A percentile compares a stretch with the other conserved stretches of the same genome.
Conservation (phyloP, 1,139 yeast genomes). For the Yamadazyma oceani region DNA sequence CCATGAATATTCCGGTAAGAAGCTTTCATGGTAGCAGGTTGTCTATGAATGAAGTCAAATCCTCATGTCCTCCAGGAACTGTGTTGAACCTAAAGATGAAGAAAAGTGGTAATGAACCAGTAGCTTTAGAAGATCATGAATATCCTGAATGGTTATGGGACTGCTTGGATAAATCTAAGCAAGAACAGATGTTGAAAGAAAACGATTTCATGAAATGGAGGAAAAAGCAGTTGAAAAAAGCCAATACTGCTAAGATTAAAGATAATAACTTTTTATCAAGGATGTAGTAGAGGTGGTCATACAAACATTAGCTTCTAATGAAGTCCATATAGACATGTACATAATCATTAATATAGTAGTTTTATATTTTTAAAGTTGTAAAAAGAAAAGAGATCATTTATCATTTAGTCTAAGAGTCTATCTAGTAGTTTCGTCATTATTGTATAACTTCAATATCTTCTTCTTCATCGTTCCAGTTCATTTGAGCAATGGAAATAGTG, state of each 20-base stretch:
- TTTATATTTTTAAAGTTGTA: too few species aligned
- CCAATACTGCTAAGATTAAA: constrained; percentile 69
- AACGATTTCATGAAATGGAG: constrained; percentile 67
- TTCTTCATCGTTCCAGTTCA: constrained; percentile 31
- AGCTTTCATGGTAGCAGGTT: background rate
- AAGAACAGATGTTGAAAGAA: constrained; percentile 51
- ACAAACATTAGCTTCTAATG: background rate
- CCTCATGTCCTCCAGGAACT: constrained; percentile 73
- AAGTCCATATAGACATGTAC: too few species aligned
- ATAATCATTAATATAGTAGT: too few species aligned
- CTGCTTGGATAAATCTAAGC: constrained; percentile 64
- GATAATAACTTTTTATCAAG: constrained; percentile 71
- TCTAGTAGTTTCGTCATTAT: background rate
- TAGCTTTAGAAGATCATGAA: constrained; percentile 82
- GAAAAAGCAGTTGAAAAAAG: constrained; percentile 64
- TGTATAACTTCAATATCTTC: constrained; percentile 40
- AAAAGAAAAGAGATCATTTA: too few species aligned
- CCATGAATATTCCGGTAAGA: background rate
- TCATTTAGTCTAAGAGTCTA: background rate
- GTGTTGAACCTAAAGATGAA: constrained; percentile 71
- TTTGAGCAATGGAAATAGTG: constrained; percentile 67
- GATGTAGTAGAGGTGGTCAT: constrained; percentile 25
- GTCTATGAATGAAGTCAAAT: constrained; percentile 18
- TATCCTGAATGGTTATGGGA: constrained; percentile 97
- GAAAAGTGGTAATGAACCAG: constrained; percentile 84